Conservation (phyloP, 805 yeast species). For the Saccharomycopsis fibuligera region DNA sequence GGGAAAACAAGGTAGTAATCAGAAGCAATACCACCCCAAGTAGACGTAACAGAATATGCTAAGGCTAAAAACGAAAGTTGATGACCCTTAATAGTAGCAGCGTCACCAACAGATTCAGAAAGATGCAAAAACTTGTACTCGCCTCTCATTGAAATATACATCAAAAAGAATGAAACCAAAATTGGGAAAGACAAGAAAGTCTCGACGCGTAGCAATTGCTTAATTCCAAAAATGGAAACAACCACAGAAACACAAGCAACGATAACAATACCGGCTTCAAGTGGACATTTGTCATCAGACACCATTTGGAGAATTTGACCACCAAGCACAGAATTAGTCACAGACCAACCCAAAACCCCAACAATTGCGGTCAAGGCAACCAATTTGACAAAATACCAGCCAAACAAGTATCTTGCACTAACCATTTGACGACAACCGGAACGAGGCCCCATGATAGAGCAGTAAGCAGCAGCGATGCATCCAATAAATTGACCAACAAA, state of each 20-base stretch:
- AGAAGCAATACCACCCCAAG: conserved; percentile 85
- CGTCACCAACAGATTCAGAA: conserved; percentile 31
- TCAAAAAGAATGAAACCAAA: conserved; percentile 53
- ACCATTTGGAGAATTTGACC: conserved; percentile 73
- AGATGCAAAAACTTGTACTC: conserved; percentile 32
- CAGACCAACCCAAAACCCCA: conserved; percentile 90
- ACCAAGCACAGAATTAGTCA: conserved; percentile 82
- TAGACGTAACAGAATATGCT: conserved; percentile 70
- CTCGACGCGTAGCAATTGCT: conserved; percentile 62
- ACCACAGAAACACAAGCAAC: conserved; percentile 57
- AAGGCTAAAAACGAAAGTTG: conserved; percentile 68
- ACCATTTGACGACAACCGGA: conserved; percentile 91
- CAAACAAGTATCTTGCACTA: conserved; percentile 70
- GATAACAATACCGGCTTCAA: conserved; percentile 69
- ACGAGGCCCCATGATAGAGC: conserved; percentile 82
- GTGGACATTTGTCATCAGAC: conserved; percentile 58
- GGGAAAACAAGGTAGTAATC: conserved; percentile 83
- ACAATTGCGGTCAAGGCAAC: conserved; percentile 65
- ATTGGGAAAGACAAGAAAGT: conserved; percentile 65
- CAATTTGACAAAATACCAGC: conserved; percentile 78
- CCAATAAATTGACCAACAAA: conserved; percentile 61
- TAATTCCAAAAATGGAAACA: conserved; percentile 75
- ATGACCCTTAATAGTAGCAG: conserved; percentile 51
- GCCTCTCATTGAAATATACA: conserved; percentile 56
- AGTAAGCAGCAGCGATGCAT: conserved; percentile 72